These are phyloP conservation scores for Ogataea wickerhamii DNA, from an alignment of 805 yeast genomes.

Conservation along the genomic window DNA sequence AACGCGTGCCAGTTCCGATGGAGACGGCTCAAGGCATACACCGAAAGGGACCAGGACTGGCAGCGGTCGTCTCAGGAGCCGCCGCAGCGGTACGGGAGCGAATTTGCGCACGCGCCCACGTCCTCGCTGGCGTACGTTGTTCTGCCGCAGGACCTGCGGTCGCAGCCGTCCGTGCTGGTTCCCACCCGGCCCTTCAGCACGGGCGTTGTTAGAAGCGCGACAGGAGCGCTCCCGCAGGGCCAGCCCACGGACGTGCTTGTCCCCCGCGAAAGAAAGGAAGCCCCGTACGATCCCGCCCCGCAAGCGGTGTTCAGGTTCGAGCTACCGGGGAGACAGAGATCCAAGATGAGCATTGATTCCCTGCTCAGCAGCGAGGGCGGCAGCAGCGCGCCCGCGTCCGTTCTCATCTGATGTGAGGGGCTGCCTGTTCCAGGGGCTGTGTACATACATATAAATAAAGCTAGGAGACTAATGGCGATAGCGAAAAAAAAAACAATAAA, in stretches of 20 bases:
- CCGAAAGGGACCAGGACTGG: conserved; percentile 28
- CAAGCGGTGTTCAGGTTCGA: no score
- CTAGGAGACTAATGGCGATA: no score
- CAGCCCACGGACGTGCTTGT: not conserved
- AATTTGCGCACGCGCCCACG: conserved; percentile 16
- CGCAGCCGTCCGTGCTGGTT: not conserved
- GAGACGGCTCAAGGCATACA: conserved; percentile 60
- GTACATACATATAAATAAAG: no score
- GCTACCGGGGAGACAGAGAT: no score
- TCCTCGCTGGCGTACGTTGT: conserved; percentile 1
- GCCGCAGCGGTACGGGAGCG: not conserved
- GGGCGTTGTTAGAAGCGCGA: not conserved
- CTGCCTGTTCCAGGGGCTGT: no score
- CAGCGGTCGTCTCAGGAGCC: conserved; percentile 16
- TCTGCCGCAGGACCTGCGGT: not conserved
- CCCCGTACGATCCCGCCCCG: no score
- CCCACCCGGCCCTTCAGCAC: not conserved
- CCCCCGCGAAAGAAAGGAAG: not conserved
- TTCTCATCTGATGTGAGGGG: no score
- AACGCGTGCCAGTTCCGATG: conserved; percentile 89
- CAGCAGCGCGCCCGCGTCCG: no score
- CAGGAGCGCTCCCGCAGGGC: not conserved
- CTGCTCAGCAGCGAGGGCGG: conserved; percentile 7
- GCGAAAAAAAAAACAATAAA: no score
- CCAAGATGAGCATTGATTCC: conserved; percentile 11